Percentiles rank a stretch among this genome's conserved stretches.
Conservation (phyloP, 441 rosid species). For the Lepidium campestre region DNA sequence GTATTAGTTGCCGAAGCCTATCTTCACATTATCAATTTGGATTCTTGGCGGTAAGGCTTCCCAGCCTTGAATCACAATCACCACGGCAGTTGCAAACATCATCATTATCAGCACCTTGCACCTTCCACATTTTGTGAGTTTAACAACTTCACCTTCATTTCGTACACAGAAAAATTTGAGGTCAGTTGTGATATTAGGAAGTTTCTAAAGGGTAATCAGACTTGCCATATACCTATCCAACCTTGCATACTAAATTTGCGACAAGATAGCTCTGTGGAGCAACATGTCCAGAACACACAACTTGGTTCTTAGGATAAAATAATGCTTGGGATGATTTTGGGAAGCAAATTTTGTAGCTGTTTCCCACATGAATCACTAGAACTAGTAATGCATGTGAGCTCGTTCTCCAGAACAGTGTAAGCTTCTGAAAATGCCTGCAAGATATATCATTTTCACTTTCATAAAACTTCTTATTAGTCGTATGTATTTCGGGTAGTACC, state of each 20-base stretch:
- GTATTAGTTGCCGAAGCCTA: constrained; percentile 1
- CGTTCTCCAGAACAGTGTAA: constrained; percentile 73
- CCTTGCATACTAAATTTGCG: not conserved
- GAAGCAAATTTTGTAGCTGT: constrained; percentile 53
- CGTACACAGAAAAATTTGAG: not conserved
- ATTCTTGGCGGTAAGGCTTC: not conserved
- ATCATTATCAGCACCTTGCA: constrained; percentile 1
- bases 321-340: constrained; percentile 78
- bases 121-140: not conserved
- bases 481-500: not conserved
- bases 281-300: constrained; percentile 12
- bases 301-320: constrained; percentile 23
- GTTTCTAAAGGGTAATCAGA: not conserved
- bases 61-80: not conserved
- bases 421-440: constrained; percentile 98
- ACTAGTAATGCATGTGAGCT: constrained; percentile 50
- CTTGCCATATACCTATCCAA: not conserved
- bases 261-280: constrained; percentile 1
- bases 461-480: not conserved
- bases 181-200: not conserved
- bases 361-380: constrained; percentile 40
- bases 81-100: not conserved
- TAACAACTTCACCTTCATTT: constrained; percentile 1
- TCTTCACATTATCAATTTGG: not conserved
- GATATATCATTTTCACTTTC: constrained; percentile 5